Evolutionary conservation across 768 basidiomycete species (phyloP), one percentile per base, ranked within the genome.

Genomic region (Phylloporus rhodoxanthus): DNA sequence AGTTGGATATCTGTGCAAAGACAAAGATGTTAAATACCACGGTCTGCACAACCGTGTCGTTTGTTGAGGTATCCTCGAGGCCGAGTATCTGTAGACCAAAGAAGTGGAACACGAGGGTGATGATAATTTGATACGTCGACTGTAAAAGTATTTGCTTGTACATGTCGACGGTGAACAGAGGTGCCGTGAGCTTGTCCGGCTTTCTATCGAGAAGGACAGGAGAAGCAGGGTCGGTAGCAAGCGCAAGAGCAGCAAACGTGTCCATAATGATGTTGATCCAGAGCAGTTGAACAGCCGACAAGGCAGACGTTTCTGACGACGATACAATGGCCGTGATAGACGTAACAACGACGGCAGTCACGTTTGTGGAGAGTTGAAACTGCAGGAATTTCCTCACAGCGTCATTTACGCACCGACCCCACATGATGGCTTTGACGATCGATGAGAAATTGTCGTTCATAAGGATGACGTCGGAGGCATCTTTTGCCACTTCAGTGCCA

Each of bases 251-350:
- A 48, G 96, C 96, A 64, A 99, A 97, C 2, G 92, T 95, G 65
- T 96, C 94, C 93, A 95, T 95, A 67, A 95, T 95, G 54, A 98
- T 86, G 75, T 97, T 97, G 69, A 97, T 91, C 94, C 96, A 99
- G 19, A 99, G 81, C 5, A 99, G 72, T 65, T 99, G 96, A 1
- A 99, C 96, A 28, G 96, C 95, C 20, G 89, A 85, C 25, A 99
- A 73, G n/a, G 91, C 93, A 1, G 93, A 91, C 9, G 72, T 59
- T 64, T 96, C 94, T 46, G 78, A 62, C 6, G 63, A 54, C 15
- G 92, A 93, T 1, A 88, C 81, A 47, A 97, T 82, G 32, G 93
- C 90, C 30, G 94, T 82, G 51, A 95, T 79, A 58, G 91, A 94
- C 10, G 95, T 97, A 63, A 97, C 85, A 50, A 94, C 68, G 42